Evolutionary conservation across 1,284 basidiomycete genomes (phyloP).

Genomic region (Volvariella volvacea): DNA sequence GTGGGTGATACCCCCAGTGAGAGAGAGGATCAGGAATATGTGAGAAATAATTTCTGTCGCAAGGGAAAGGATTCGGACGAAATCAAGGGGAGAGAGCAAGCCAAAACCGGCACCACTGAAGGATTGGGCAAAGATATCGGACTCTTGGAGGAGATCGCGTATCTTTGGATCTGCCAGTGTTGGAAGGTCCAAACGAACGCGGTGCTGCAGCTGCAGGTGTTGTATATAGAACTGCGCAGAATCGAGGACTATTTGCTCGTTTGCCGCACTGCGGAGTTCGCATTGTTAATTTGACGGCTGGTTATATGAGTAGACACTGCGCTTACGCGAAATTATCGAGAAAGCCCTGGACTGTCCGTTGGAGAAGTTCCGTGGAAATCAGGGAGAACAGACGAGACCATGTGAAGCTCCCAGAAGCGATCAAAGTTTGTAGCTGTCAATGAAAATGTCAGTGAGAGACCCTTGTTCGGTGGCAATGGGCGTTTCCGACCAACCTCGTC

Average conservation of each 20-base stretch:
- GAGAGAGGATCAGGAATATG: constrained; percentile 57
- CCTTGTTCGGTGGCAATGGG: constrained; percentile 10
- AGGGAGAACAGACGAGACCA: constrained; percentile 54
- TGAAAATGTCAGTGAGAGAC: constrained; percentile 12
- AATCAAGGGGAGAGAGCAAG: constrained; percentile 68
- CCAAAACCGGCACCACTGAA: constrained; percentile 68
- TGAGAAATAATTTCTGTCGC: constrained; percentile 67
- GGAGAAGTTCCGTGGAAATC: constrained; percentile 51
- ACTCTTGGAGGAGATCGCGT: constrained; percentile 75
- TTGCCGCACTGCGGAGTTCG: constrained; percentile 42
- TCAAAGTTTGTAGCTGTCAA: constrained; percentile 54
- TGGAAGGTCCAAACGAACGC: constrained; percentile 71
- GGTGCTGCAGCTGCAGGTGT: constrained; percentile 67
- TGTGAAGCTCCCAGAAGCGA: constrained; percentile 58
- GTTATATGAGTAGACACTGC: constrained; percentile 9
- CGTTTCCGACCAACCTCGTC: constrained; percentile 55
- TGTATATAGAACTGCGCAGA: constrained; percentile 69
- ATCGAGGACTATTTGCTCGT: constrained; percentile 63
- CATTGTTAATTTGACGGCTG: constrained; percentile 13
- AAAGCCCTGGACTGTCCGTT: constrained; percentile 55
- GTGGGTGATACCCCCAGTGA: constrained; percentile 53
- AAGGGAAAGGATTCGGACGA: constrained; percentile 65
- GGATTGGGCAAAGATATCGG: constrained; percentile 71
- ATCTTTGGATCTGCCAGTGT: constrained; percentile 65
- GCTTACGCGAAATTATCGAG: constrained; percentile 72